Conservation (phyloP, 495 filamentous ascomycete genomes). For the Penicillium subrubescens region DNA sequence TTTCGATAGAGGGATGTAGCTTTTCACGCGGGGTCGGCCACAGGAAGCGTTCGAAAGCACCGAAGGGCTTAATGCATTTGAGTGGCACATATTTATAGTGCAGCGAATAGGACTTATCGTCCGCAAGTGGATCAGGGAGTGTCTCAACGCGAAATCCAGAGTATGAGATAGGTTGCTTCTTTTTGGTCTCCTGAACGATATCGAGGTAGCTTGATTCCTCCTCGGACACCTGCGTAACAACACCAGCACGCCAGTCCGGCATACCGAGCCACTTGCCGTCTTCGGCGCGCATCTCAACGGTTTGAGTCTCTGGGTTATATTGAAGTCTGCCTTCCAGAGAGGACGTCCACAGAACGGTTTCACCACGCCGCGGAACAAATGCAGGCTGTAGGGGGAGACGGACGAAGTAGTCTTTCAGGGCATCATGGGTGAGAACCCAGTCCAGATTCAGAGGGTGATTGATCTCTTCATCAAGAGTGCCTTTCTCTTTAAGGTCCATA, state of each 20-base stretch:
- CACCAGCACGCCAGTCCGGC: slow-evolving; percentile 59
- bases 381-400: slow-evolving; percentile 44
- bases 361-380: slow-evolving; percentile 58
- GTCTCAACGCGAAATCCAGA: slow-evolving; percentile 63
- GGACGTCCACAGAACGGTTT: slow-evolving; percentile 58
- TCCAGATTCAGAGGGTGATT: slow-evolving; percentile 53
- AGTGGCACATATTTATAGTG: slow-evolving; percentile 58
- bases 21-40: slow-evolving; percentile 36
- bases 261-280: slow-evolving; percentile 28
- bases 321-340: slow-evolving; percentile 41
- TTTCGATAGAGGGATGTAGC: slow-evolving; percentile 56
- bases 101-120: slow-evolving; percentile 52
- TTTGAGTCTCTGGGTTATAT: slow-evolving; percentile 29
- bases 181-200: slow-evolving; percentile 38
- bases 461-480: slow-evolving; percentile 44
- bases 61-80: slow-evolving; percentile 57
- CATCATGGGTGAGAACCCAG: slow-evolving; percentile 50
- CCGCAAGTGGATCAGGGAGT: slow-evolving; percentile 49
- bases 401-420: slow-evolving; percentile 37
- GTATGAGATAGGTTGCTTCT: slow-evolving; percentile 45
- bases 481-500: slow-evolving; percentile 46
- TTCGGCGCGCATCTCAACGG: slow-evolving; percentile 38
- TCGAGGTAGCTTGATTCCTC: slow-evolving; percentile 47
- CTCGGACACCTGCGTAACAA: slow-evolving; percentile 52
- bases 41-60: slow-evolving; percentile 51